These are phyloP conservation scores for Trichoderma endophyticum DNA, from an alignment of 2,329 filamentous ascomycete genomes.

Conservation along the genomic window DNA sequence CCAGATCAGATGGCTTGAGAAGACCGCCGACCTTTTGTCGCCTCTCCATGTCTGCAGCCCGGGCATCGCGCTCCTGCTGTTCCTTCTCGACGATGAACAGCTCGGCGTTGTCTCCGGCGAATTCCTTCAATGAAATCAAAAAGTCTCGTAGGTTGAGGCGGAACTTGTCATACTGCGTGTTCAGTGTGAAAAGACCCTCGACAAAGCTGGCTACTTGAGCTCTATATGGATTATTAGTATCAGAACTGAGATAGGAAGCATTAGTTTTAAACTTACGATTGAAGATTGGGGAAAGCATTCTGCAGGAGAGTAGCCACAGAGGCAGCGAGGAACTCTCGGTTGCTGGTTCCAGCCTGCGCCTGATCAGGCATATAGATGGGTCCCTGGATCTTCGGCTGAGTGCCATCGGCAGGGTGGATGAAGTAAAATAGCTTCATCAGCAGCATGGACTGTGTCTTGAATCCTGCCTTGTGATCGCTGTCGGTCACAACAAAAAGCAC, in stretches of 20 bases:
- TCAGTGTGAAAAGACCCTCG: slow-evolving; percentile 81
- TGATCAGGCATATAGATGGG: slow-evolving; percentile 86
- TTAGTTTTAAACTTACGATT: slow-evolving; percentile 60
- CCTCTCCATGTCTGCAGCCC: slow-evolving; percentile 84
- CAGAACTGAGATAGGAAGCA: background rate
- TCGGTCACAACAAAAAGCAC: slow-evolving; percentile 98
- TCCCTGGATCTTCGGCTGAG: slow-evolving; percentile 80
- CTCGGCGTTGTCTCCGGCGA: slow-evolving; percentile 91
- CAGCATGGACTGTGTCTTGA: slow-evolving; percentile 95
- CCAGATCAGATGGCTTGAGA: slow-evolving; percentile 95
- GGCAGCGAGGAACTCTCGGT: slow-evolving; percentile 84
- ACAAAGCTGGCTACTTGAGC: slow-evolving; percentile 88
- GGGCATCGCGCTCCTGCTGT: slow-evolving; percentile 79
- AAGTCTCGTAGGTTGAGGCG: slow-evolving; percentile 95
- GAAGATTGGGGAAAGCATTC: slow-evolving; percentile 90
- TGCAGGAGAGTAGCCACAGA: slow-evolving; percentile 83
- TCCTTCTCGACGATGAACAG: slow-evolving; percentile 93
- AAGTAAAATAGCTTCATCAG: slow-evolving; percentile 96
- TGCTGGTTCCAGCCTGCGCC: slow-evolving; percentile 76
- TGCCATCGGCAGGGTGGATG: slow-evolving; percentile 67
- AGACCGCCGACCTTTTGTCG: slow-evolving; percentile 93
- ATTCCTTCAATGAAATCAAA: slow-evolving; percentile 95
- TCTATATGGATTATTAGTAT: slow-evolving; percentile 48
- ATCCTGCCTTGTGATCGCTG: slow-evolving; percentile 96
- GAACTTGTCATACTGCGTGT: slow-evolving; percentile 89